Percentiles rank a stretch among this genome's conserved stretches.
These are phyloP conservation scores for Trichoderma simmonsii DNA, from an alignment of 2,329 filamentous ascomycete species.

Conservation along the genomic window DNA sequence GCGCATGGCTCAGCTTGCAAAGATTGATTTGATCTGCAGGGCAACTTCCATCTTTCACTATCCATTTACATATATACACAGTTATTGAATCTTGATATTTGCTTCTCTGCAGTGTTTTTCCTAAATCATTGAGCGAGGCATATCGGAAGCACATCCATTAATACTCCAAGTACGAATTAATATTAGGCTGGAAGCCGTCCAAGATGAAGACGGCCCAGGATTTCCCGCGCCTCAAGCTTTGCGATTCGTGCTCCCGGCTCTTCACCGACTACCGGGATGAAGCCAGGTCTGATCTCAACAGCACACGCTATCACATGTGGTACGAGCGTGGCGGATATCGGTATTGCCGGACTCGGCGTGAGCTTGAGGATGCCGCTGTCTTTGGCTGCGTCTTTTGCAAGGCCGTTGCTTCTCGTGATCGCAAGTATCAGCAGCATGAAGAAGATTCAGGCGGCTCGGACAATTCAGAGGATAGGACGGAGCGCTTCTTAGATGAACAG, in stretches of 20 bases:
- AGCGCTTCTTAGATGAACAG: not conserved
- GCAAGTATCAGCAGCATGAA: not conserved
- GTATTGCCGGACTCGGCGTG: constrained; percentile 2
- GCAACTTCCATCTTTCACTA: not conserved
- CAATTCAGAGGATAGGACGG: not conserved
- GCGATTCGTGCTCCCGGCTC: not conserved
- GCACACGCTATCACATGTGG: not conserved
- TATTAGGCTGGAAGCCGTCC: not conserved
- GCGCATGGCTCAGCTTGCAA: not conserved
- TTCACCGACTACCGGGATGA: not conserved
- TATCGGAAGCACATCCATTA: not conserved
- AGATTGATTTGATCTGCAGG: not conserved
- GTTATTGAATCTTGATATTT: not conserved
- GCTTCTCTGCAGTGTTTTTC: not conserved
- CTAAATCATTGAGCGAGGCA: not conserved
- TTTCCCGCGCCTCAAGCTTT: not conserved
- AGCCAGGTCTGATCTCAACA: not conserved
- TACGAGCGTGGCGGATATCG: not conserved
- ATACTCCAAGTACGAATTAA: not conserved
- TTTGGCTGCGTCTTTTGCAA: not conserved
- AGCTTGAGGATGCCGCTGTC: not conserved
- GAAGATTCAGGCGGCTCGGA: not conserved
- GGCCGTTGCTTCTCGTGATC: not conserved
- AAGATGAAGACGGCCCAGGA: not conserved
- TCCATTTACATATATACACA: not conserved